Evolutionary conservation across 805 yeast species (phyloP), one percentile per base, ranked within the genome.

Genomic region (Kregervanrija pseudodelftensis): DNA sequence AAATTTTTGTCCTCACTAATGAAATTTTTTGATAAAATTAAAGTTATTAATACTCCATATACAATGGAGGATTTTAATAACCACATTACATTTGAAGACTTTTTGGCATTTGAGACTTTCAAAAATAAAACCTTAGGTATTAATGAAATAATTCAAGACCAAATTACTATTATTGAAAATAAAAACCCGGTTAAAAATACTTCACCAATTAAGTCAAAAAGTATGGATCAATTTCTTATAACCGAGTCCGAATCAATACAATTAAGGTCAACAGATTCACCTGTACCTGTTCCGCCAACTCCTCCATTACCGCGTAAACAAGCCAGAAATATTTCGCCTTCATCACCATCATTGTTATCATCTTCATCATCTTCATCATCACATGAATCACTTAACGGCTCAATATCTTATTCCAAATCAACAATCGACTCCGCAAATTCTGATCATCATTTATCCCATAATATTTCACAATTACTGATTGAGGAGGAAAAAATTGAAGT

Each of bases 1-100:
- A 61, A 60, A 46, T 59, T 64, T 28, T 42, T 61, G 7, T 49
- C 52, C 17, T 46, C 61, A 3, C 22, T 56, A 3, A 39, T 63
- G 49, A 46, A 45, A 11, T 46, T 58, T 34, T 63, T 52, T 43
- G 47, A 51, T 39, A 30, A 42, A 4, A 39, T 63, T 2, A 43
- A 39, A 2, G 46, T 62, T 9, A 43, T 57, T 5, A 43, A 45
- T 9, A 49, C 54, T 4, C 28, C 42, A 2, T 36, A 39, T 8
- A 38, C 51, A 2, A 31, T 60, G n/a, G 53, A 52, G n/a, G 53
- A 49, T 32, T 55, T 59, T 33, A 52, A 53, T 37, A 49, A 52
- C 17, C 50, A 52, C 22, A 57, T 62, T 11, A 54, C 53, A 17
- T 40, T 51, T 39, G 56, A 51, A 22, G 64, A 62, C 41, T 52